Evolutionary conservation across 225 moss, liverwort and hornwort genomes (phyloP), one percentile per base, ranked within the genome.

Genomic region (Anthoceros angustus): DNA sequence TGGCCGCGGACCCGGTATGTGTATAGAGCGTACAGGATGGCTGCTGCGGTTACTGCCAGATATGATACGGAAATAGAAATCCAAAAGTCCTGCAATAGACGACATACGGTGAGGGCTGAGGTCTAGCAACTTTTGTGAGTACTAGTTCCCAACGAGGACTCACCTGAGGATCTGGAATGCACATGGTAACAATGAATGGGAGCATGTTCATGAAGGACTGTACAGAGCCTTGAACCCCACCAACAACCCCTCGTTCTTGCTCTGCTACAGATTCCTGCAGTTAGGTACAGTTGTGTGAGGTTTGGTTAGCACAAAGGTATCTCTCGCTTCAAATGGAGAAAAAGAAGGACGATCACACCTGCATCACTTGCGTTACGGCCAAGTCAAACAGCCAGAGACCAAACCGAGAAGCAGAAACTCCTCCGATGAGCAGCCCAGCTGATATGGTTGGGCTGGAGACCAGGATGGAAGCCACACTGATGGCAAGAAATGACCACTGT

Each of bases 311-410:
- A 10, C 68, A 48, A 55, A 68, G 10, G 18, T 10, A 68, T 21
- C 43, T 46, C 23, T 21, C 8, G 43, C 23, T 48, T 6, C 5
- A 23, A 26, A 55, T 24, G 25, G 23, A 24, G 48, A 23, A 7
- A 55, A 39, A 61, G 6, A 64, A 45, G 23, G 0, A 10, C 11
- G 20, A 65, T 18, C 43, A 20, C 72, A 79, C 94, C 88, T 98
- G 98, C 98, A 98, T 92, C 67, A 92, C 76, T 68, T 98, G 98
- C 61, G 98, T 92, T 40, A 92, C 98, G 8, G 98, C 82, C 71
- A 98, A 79, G 74, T 98, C 98, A 66, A 98, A 98, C 92, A 89
- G 87, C 98, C 98, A 98, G 10, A 98, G 84, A 25, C 98, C 92
- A 73, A 89, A 80, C 12, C 98, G 87, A 46, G 98, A 98, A n/a